Base-by-base conservation (phyloP, 2,329 filamentous ascomycete species). In the Aspergillus carbonarius region DNA sequence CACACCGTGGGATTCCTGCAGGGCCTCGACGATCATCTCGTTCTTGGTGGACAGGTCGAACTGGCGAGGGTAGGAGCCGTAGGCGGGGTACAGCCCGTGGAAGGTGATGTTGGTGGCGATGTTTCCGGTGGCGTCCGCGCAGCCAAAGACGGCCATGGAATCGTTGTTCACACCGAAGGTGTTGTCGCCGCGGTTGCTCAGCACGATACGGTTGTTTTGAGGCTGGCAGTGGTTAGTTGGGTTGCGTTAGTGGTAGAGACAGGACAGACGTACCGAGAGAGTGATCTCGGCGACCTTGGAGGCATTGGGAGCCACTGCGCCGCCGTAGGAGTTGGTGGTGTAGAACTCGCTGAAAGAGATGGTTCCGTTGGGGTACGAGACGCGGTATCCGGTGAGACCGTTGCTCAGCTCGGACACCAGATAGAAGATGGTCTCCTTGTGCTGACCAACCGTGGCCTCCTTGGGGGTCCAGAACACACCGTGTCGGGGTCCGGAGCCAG, bases 1-100 rank as follows among this genome's bases (percentile, higher is more conserved):
- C 4, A 89, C 83, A 25, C 81, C 81, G 40, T 79, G 74, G 58
- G 84, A 84, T 9, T 73, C 73, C 71, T 90, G 86, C 61, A 88
- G 77, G 0, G 81, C 87, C 13, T 89, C 82, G 3, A 85, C 88
- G 5, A 90, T 71, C 55, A 86, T 74, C 47, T 79, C 79, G 2
- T 86, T 87, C n/a, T 80, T 81, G 58, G 78, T 79, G 70, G 86
- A 89, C 58, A 89, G 73, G 49, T 81, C 81, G 72, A 90, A 90
- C 46, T 88, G 85, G 23, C 89, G 82, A 0, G 88, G 88, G 60
- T 78, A 82, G 5, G 74, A 69, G 5, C 89, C 89, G 46, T 88
- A 88, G 0, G 84, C 82, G 0, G 88, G 80, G 23, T 81, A 81
- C 30, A 85, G 78, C 67, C 88, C 83, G 2, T 84, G 70, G 56